Conservation (phyloP, 2,329 filamentous ascomycete species). For the Waltergamsia citrina region DNA sequence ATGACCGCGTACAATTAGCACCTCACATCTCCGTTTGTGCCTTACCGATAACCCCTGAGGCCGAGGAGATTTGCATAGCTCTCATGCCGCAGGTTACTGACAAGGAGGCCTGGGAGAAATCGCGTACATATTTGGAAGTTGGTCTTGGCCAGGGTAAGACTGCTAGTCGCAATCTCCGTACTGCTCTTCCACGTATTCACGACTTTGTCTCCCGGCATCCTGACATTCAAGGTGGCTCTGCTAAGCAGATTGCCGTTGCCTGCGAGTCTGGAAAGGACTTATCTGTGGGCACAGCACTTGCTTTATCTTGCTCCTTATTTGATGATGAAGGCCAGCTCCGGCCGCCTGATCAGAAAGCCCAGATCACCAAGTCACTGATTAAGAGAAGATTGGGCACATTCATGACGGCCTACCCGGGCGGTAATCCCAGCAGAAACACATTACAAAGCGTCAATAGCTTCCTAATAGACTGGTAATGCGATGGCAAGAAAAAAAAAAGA, state of each 20-base stretch:
- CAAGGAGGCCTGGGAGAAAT: constrained; percentile 28
- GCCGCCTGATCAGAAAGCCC: constrained; percentile 8
- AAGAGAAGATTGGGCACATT: constrained; percentile 73
- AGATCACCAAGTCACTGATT: constrained; percentile 66
- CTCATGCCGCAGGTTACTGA: constrained; percentile 31
- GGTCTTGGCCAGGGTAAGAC: constrained; percentile 63
- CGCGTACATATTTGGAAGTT: constrained; percentile 39
- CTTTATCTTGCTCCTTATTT: constrained; percentile 65
- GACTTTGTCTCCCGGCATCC: constrained; percentile 40
- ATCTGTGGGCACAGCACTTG: constrained; percentile 67
- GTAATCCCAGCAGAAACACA: constrained; percentile 76
- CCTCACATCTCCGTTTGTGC: constrained; percentile 25
- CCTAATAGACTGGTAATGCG: constrained; percentile 52
- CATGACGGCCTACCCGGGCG: constrained; percentile 66
- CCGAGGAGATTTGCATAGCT: constrained; percentile 27
- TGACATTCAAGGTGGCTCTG: not conserved
- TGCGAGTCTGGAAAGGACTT: constrained; percentile 76
- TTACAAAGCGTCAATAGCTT: constrained; percentile 89
- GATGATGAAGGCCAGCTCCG: constrained; percentile 47
- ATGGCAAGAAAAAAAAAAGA: constrained; percentile 4
- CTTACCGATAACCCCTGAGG: constrained; percentile 14
- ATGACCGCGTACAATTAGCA: constrained; percentile 18
- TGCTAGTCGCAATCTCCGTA: constrained; percentile 74
- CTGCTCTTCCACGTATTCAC: constrained; percentile 54
- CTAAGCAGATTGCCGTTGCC: constrained; percentile 41